These are phyloP conservation scores for Coniochaeta prunicola DNA, from an alignment of 2,329 filamentous ascomycete genomes.

Conservation along the genomic window DNA sequence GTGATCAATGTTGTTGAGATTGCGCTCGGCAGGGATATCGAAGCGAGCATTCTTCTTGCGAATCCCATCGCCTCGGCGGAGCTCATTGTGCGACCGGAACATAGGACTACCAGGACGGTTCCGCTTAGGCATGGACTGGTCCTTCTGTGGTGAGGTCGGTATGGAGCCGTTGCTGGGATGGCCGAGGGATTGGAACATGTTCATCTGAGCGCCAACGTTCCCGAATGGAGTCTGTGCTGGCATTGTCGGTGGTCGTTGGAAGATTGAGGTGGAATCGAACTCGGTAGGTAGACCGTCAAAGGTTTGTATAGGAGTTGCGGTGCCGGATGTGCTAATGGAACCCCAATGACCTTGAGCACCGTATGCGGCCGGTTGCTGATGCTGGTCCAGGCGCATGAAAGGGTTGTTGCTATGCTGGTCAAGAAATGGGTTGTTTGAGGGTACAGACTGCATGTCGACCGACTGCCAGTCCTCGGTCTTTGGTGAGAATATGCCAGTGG, in stretches of 20 bases:
- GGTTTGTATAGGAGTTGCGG: constrained; percentile 66
- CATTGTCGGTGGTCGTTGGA: constrained; percentile 38
- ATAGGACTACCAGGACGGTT: constrained; percentile 62
- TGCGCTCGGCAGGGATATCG: constrained; percentile 91
- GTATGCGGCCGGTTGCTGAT: constrained; percentile 27
- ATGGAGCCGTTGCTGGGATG: constrained; percentile 39
- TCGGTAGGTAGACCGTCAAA: constrained; percentile 57
- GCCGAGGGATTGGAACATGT: constrained; percentile 44
- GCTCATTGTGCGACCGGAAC: constrained; percentile 68
- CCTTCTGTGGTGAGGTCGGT: constrained; percentile 50
- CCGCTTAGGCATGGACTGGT: constrained; percentile 49
- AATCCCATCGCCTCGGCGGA: constrained; percentile 77
- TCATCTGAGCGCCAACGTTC: constrained; percentile 40
- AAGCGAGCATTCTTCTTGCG: constrained; percentile 99
- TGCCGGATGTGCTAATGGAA: constrained; percentile 51
- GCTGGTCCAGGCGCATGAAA: constrained; percentile 57
- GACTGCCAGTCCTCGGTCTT: constrained; percentile 59
- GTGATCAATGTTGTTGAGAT: constrained; percentile 88
- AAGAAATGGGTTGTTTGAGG: constrained; percentile 57
- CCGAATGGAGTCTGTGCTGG: constrained; percentile 48
- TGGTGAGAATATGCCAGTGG: constrained; percentile 53
- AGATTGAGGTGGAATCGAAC: constrained; percentile 46
- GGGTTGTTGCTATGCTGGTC: constrained; percentile 52
- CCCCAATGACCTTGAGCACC: constrained; percentile 44
- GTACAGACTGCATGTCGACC: constrained; percentile 57